A percentile compares a stretch with the other conserved stretches of the same genome.
phyloP scores from a whole-genome alignment of 208 protist species.

The Wallacemonas sp. region DNA sequence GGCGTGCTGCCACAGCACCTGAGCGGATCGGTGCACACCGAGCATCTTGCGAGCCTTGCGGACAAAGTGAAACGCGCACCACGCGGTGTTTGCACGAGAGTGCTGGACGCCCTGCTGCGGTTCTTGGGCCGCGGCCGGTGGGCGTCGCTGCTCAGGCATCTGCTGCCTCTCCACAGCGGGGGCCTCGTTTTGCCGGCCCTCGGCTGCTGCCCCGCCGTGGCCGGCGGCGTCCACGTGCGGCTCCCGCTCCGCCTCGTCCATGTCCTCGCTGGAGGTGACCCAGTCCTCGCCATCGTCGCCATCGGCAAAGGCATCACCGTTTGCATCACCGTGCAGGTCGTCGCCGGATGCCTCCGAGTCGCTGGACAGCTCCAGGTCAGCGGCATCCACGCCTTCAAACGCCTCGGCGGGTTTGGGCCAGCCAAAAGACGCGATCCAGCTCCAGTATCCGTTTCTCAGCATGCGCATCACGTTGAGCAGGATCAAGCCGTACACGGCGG shows the following conservation, averaged over 20 bases:
- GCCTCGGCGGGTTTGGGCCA: constrained; percentile 4
- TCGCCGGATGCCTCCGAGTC: background rate
- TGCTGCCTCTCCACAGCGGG: no score
- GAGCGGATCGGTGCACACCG: background rate
- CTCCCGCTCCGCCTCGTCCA: background rate
- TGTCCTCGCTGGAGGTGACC: constrained; percentile 11
- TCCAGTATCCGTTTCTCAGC: background rate
- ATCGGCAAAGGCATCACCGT: background rate
- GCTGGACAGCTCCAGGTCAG: constrained; percentile 2
- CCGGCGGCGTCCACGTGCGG: no score
- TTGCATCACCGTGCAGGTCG: background rate
- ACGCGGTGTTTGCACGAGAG: background rate
- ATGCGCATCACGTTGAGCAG: constrained; percentile 12
- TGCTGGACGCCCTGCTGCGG: background rate
- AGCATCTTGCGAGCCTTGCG: background rate
- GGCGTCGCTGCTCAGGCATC: no score
- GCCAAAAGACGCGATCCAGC: constrained; percentile 11
- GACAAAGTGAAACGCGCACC: constrained; percentile 10
- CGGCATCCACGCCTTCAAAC: constrained; percentile 8
- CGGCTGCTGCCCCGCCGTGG: no score
- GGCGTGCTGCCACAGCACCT: background rate
- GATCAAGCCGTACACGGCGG: background rate
- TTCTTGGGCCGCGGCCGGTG: background rate
- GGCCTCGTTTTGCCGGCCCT: no score
- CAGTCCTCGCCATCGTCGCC: constrained; percentile 5